Percentiles rank a stretch among this genome's conserved stretches.
phyloP scores from a whole-genome alignment of 176 grass and related monocot genomes.

The Aegilops speltoides region DNA sequence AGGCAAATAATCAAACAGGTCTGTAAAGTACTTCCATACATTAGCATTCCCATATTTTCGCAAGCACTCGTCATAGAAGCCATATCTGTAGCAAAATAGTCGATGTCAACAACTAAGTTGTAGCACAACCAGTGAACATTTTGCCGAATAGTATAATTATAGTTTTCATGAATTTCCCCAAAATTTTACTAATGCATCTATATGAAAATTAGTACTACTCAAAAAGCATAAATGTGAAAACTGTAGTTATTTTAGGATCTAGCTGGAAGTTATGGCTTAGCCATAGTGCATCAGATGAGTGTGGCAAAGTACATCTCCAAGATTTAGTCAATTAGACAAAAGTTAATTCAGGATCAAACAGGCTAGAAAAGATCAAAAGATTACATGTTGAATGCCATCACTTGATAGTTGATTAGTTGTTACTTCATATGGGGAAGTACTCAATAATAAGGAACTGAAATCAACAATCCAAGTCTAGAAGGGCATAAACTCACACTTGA shows the following conservation, averaged over 20 bases:
- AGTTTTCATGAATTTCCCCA: neutral
- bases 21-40: conserved; percentile 99
- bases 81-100: conserved; percentile 67
- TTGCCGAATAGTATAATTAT: neutral
- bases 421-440: neutral
- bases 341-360: neutral
- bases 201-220: neutral
- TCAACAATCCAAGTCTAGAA: conserved; percentile 1
- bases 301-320: conserved; percentile 13
- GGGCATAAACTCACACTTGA: conserved; percentile 78
- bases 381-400: neutral
- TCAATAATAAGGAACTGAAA: neutral
- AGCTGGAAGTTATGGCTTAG: neutral
- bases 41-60: conserved; percentile 99
- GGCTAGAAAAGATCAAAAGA: neutral
- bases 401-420: neutral
- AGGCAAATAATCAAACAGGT: conserved; percentile 97
- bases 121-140: neutral
- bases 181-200: neutral
- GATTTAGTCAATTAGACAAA: neutral
- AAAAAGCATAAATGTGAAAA: neutral
- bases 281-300: neutral
- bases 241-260: neutral
- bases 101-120: neutral
- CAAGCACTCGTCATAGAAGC: conserved; percentile 98